Evolutionary conservation across 306 rosid species (phyloP), one percentile per base, ranked within the genome.

Genomic region (Vigna reflexopilosa): DNA sequence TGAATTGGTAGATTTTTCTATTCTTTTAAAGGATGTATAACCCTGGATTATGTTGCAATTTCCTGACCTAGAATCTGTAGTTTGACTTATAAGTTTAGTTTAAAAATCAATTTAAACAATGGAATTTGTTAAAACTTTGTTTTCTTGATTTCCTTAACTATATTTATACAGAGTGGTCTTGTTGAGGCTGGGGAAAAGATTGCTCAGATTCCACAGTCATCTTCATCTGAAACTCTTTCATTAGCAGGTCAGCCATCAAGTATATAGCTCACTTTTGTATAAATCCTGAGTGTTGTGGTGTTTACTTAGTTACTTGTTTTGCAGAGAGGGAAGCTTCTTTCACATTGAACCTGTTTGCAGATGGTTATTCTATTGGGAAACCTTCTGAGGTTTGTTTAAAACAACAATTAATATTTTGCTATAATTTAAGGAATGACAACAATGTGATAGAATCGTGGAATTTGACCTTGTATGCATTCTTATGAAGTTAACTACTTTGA

Each of bases 301-400:
- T 48, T 77, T 71, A 30, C 10, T 63, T 82, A 56, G 34, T 56
- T 22, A 11, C 42, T 28, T 59, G 81, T 80, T 82, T 81, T 82
- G 74, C 93, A 91, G 99, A 90, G 42, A 77, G 77, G 57, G 94
- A 90, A 83, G 96, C 88, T 84, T 93, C 99, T 78, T 93, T 96
- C 86, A 85, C 90, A 0, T 74, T 96, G 86, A 88, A 85, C 73
- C 85, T 96, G 87, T 93, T 93, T 70, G 80, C 86, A 22, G 93
- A 93, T 86, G 99, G 98, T 83, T 96, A 96, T 85, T 93, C 94
- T 56, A 82, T 96, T 48, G 91, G 96, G 82, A 93, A 91, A 80
- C 88, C 97, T 12, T 74, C 81, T 1, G 94, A 96, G 99, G 99
- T 96, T 77, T 83, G 99, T 85, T 26, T 49, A 40, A 70, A 80